Base-by-base conservation (phyloP, 176 grass and related monocot species). In the Paspalum vaginatum region DNA sequence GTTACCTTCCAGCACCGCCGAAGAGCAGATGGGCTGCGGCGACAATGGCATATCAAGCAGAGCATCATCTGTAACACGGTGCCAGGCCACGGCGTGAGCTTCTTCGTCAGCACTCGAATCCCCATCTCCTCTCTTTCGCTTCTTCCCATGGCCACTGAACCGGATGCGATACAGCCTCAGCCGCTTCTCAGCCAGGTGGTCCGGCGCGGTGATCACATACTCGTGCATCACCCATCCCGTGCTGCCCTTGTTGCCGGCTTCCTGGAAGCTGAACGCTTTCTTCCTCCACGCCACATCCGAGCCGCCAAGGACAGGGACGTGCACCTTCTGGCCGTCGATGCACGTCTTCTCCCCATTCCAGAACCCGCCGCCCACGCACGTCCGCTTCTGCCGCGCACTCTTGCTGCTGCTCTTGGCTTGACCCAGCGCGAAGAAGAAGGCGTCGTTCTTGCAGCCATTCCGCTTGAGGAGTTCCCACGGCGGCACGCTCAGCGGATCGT, bases 201-300 rank as follows among this genome's bases (percentile, higher is more conserved):
- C 58, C 22, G 58, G 58, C 11, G 58, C 24, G 5, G 58, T 61
- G 58, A 61, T 61, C 12, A 22, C 22, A 11, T 61, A 61, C 58
- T 61, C 58, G 58, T 61, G 58, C 58, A 61, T 61, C 58, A 61
- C 58, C 58, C 58, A 61, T 1, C 58, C 58, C 11, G 58, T 61
- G 58, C 58, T 61, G 24, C 22, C 24, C 58, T 61, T 61, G 22
- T 61, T 22, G 11, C 58, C 58, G 22, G 5, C 58, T 61, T 27
- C 25, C 11, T 26, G 24, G 24, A 61, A 61, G 58, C 58, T 27
- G 58, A 61, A 12, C 5, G 25, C 11, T 27, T 14, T 61, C 58
- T 61, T 61, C 5, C 24, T 5, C 58, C 57, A 60, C 57, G 21
- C 57, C 57, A 60, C 57, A 21, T 26, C 57, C 22, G 21, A 21